phyloP scores from a whole-genome alignment of 1,284 basidiomycete genomes.

The Pyrrhoderma lamaoense region DNA sequence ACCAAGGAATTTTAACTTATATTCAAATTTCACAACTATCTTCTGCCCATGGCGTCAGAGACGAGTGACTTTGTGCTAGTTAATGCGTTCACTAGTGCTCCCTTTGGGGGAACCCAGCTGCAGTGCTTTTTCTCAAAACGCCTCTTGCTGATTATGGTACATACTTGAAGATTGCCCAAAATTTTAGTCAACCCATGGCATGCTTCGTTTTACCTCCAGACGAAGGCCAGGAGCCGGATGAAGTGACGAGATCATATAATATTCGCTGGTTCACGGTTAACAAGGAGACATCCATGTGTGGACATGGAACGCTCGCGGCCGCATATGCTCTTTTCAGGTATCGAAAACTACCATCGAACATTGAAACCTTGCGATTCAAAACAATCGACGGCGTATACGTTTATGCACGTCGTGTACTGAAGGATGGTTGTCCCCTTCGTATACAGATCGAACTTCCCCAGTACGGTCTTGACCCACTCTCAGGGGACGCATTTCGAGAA shows the following conservation, averaged over 20 bases:
- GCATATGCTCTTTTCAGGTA: conserved; percentile 33
- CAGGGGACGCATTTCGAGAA: conserved; percentile 26
- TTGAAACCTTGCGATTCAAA: conserved; percentile 32
- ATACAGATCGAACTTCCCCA: conserved; percentile 39
- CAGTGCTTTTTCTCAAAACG: conserved; percentile 34
- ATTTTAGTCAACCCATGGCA: conserved; percentile 43
- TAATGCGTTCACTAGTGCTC: conserved; percentile 40
- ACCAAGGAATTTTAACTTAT: neutral
- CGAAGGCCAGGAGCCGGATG: conserved; percentile 21
- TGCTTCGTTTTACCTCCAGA: conserved; percentile 31
- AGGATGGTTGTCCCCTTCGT: conserved; percentile 26
- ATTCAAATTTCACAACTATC: neutral
- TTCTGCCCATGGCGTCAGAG: neutral
- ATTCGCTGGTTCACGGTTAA: conserved; percentile 36
- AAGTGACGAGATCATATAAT: conserved; percentile 23
- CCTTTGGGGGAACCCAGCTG: conserved; percentile 49
- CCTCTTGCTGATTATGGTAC: conserved; percentile 24
- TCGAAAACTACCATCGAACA: conserved; percentile 23
- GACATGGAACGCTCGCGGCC: conserved; percentile 44
- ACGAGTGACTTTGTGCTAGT: conserved; percentile 29
- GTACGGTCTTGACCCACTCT: conserved; percentile 25
- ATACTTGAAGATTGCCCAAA: conserved; percentile 33
- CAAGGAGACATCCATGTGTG: conserved; percentile 36
- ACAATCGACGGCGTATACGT: conserved; percentile 22
- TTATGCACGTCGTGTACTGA: conserved; percentile 17